Base-by-base conservation (phyloP, 129 eudicot species). In the Artemisia annua region DNA sequence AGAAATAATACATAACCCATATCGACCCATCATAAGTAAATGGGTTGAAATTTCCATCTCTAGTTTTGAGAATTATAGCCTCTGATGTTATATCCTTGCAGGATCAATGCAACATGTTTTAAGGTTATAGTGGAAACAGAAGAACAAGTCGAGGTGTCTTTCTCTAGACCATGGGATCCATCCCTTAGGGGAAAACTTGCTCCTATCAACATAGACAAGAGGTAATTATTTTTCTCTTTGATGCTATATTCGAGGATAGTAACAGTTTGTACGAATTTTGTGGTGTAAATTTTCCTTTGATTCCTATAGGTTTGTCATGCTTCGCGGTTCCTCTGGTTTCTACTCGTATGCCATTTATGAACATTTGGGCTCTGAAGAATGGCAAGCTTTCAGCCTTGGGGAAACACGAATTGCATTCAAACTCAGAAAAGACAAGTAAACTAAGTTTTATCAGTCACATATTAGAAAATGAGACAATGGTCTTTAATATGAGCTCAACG, bases 311-410 rank as follows among this genome's bases (percentile, higher is more conserved):
- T 87, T 81, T 62, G 76, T 84, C 43, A 11, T 87, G 85, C 85
- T 84, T 39, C 82, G 82, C 66, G 89, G 87, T 71, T 79, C 83
- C 18, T 87, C 92, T 8, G 92, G 89, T 18, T 82, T 87, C 80
- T 87, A 87, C 70, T 69, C 85, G 11, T 87, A 87, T 67, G 87
- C 85, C 12, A 82, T 87, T 12, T 87, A 82, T 17, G 87, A 87
- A 19, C 92, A 79, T 62, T 15, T 82, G 71, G 82, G 74, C 65
- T 69, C 78, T 19, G 64, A 46, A 52, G 83, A 77, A 16, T 81
- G 86, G 89, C 89, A 83, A 48, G 73, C 79, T 61, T 81, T 87
- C 73, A 82, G 70, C 63, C 88, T 87, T 57, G 76, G 72, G 0
- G 87, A 84, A 71, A 78, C 87, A 1, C 80, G 89, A 61, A 72